These are phyloP conservation scores for Urtica urens DNA, from an alignment of 306 rosid genomes.

Conservation along the genomic window DNA sequence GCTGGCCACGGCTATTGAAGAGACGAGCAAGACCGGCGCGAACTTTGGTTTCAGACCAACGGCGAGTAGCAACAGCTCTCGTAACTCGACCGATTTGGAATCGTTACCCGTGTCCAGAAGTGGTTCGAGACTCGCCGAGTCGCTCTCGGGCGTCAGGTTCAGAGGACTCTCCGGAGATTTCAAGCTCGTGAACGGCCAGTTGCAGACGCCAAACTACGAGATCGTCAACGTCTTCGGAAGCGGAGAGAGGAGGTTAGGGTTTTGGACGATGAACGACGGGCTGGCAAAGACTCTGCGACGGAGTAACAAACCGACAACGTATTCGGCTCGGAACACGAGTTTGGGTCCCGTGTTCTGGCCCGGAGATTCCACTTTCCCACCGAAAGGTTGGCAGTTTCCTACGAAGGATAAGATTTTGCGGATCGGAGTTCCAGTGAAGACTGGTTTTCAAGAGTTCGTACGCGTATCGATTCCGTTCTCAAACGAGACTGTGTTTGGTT, in stretches of 20 bases:
- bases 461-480: neutral
- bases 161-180: conserved; percentile 37
- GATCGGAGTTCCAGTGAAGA: conserved; percentile 28
- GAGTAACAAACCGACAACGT: neutral
- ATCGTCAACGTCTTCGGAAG: conserved; percentile 27
- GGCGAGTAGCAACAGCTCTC: conserved; percentile 5
- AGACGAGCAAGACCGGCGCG: neutral
- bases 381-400: conserved; percentile 33
- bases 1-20: conserved; percentile 39
- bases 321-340: conserved; percentile 1
- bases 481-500: conserved; percentile 6
- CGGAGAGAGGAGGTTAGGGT: conserved; percentile 8
- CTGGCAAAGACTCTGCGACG: neutral
- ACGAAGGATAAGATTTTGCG: conserved; percentile 11
- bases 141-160: conserved; percentile 16
- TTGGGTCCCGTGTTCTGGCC: conserved; percentile 33
- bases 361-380: conserved; percentile 14
- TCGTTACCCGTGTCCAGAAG: conserved; percentile 3
- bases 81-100: conserved; percentile 11
- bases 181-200: conserved; percentile 20
- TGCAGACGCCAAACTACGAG: conserved; percentile 21
- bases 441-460: conserved; percentile 18
- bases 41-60: neutral
- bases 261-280: conserved; percentile 17
- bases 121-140: conserved; percentile 14